Percentiles rank a stretch among this genome's conserved stretches.
phyloP scores from a whole-genome alignment of 1,284 basidiomycete genomes.

The Abortiporus biennis region DNA sequence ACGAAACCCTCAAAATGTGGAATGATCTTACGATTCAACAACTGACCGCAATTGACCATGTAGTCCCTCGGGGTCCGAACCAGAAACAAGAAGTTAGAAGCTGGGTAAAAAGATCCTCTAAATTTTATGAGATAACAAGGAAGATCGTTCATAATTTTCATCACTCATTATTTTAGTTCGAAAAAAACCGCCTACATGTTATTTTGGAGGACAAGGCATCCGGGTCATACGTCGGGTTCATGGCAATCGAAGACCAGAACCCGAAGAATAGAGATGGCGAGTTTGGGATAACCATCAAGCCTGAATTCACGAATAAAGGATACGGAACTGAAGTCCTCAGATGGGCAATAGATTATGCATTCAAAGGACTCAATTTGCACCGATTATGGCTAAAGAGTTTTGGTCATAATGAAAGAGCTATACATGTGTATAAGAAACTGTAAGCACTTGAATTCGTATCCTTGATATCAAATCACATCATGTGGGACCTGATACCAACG shows the following conservation, averaged over 20 bases:
- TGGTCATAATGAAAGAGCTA: constrained; percentile 11
- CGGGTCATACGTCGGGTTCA: constrained; percentile 10
- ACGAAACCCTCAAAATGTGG: constrained; percentile 1
- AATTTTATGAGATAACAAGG: neutral
- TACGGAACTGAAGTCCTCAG: constrained; percentile 14
- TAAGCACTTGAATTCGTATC: constrained; percentile 4
- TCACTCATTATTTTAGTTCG: constrained; percentile 1
- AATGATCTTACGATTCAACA: constrained; percentile 3
- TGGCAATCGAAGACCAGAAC: constrained; percentile 9
- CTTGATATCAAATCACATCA: neutral
- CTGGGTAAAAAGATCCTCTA: constrained; percentile 4
- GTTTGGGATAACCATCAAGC: constrained; percentile 10
- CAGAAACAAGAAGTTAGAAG: neutral
- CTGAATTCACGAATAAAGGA: constrained; percentile 11
- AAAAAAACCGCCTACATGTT: neutral
- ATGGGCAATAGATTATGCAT: constrained; percentile 11
- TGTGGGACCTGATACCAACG: neutral
- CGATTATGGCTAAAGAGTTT: constrained; percentile 12
- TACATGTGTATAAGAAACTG: constrained; percentile 15
- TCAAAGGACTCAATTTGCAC: constrained; percentile 9
- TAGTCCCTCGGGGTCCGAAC: constrained; percentile 4
- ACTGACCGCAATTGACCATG: neutral
- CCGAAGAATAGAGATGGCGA: constrained; percentile 11
- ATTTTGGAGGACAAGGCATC: constrained; percentile 12
- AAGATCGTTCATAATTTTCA: too few relatives aligned